A percentile compares a stretch with the other conserved stretches of the same genome.
phyloP scores from a whole-genome alignment of 768 basidiomycete species.

The Suillus clintonianus region DNA sequence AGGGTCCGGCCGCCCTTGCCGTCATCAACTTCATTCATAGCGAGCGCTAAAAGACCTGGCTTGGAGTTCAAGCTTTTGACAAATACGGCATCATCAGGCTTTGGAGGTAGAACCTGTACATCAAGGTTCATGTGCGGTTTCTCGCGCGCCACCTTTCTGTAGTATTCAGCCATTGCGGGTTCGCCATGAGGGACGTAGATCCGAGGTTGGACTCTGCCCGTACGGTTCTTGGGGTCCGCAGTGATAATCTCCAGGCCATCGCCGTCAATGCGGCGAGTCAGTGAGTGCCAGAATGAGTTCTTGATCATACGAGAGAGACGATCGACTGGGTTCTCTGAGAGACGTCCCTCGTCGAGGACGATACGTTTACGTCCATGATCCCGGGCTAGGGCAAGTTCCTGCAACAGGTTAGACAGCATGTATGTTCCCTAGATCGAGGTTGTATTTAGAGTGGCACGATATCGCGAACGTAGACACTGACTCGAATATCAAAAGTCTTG shows the following conservation, averaged over 20 bases:
- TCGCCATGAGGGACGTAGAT: conserved; percentile 96
- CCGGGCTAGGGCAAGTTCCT: conserved; percentile 94
- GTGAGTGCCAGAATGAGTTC: conserved; percentile 96
- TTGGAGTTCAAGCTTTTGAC: conserved; percentile 94
- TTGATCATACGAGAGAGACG: conserved; percentile 96
- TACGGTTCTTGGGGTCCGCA: conserved; percentile 97
- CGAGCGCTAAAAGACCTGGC: conserved; percentile 91
- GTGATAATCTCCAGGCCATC: conserved; percentile 97
- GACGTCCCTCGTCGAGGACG: conserved; percentile 96
- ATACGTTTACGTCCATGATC: conserved; percentile 96
- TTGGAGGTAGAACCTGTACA: conserved; percentile 85
- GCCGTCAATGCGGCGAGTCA: conserved; percentile 95
- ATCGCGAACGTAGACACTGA: conserved; percentile 35
- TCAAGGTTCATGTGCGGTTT: conserved; percentile 95
- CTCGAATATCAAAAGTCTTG: conserved; percentile 95
- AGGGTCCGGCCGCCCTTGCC: conserved; percentile 75
- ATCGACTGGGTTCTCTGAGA: conserved; percentile 97
- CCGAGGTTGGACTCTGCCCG: conserved; percentile 83
- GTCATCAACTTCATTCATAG: conserved; percentile 91
- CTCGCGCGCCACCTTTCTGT: conserved; percentile 83
- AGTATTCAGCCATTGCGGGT: conserved; percentile 94
- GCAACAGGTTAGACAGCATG: conserved; percentile 98
- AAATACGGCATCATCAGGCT: conserved; percentile 84
- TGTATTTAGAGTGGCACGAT: conserved; percentile 10
- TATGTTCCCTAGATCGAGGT: conserved; percentile 78